Evolutionary conservation across 2,329 filamentous ascomycete genomes (phyloP).

Genomic region (Phialophora chinensis): DNA sequence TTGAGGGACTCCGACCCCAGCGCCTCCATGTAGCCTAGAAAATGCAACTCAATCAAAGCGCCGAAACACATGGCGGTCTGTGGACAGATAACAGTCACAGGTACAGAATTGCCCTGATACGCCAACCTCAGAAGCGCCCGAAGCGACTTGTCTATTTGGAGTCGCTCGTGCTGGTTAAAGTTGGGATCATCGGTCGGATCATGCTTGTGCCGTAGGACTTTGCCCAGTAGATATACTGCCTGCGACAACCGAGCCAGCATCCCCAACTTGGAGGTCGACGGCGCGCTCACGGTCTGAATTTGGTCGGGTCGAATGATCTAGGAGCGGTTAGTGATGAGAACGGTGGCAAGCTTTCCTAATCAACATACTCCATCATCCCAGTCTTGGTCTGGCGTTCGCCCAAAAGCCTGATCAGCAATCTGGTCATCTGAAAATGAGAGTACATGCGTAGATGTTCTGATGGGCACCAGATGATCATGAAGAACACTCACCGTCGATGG

Average conservation of each 20-base stretch:
- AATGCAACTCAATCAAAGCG: constrained; percentile 17
- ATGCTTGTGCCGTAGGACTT: constrained; percentile 11
- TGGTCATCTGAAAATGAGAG: no score
- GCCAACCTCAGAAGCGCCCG: constrained; percentile 17
- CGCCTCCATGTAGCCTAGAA: neutral
- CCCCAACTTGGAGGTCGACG: constrained; percentile 15
- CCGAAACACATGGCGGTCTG: constrained; percentile 20
- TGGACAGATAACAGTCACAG: constrained; percentile 14
- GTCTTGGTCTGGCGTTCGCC: constrained; percentile 4
- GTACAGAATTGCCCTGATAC: constrained; percentile 6
- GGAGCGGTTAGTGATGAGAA: neutral
- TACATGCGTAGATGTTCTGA: no score
- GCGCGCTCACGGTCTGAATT: constrained; percentile 4
- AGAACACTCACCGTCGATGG: constrained; percentile 4
- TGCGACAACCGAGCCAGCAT: constrained; percentile 24
- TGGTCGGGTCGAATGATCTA: constrained; percentile 10
- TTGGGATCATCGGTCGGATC: constrained; percentile 17
- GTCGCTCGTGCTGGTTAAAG: constrained; percentile 10
- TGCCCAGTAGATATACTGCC: constrained; percentile 10
- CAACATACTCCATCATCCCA: constrained; percentile 21
- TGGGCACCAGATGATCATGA: no score
- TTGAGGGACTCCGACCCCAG: neutral
- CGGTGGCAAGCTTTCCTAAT: neutral
- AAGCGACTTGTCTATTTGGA: constrained; percentile 15
- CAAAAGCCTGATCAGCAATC: no score